A percentile compares a stretch with the other conserved stretches of the same genome.
Evolutionary conservation across 495 filamentous ascomycete genomes (phyloP).

Genomic region (Aspergillus baeticus): DNA sequence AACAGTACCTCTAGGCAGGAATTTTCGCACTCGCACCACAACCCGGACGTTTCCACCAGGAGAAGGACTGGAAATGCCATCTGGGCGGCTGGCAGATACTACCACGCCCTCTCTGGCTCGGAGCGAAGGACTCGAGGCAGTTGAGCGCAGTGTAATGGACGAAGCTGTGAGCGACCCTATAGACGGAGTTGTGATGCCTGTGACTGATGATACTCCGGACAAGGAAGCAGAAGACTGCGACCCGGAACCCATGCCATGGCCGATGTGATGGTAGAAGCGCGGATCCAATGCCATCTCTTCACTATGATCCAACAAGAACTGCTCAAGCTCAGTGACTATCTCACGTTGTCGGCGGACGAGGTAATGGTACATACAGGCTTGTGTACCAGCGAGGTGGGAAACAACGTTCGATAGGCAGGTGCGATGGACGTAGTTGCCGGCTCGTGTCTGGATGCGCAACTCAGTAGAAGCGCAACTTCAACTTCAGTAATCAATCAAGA

Average conservation of each 20-base stretch:
- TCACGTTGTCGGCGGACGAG: slow-evolving; percentile 44
- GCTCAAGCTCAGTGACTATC: slow-evolving; percentile 41
- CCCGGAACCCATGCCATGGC: slow-evolving; percentile 36
- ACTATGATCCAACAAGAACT: slow-evolving; percentile 47
- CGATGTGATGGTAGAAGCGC: slow-evolving; percentile 52
- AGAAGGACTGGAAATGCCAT: slow-evolving; percentile 35
- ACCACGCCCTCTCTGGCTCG: slow-evolving; percentile 68
- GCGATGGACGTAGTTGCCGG: neutral
- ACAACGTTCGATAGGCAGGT: slow-evolving; percentile 1
- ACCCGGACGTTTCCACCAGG: slow-evolving; percentile 87
- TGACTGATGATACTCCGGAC: slow-evolving; percentile 51
- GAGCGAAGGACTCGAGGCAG: slow-evolving; percentile 60
- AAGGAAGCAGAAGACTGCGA: slow-evolving; percentile 60
- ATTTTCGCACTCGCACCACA: slow-evolving; percentile 87
- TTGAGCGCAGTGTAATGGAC: slow-evolving; percentile 50
- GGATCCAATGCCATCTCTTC: slow-evolving; percentile 58
- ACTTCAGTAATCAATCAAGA: neutral
- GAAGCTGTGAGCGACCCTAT: slow-evolving; percentile 59
- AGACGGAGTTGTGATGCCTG: slow-evolving; percentile 50
- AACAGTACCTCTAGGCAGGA: slow-evolving; percentile 75
- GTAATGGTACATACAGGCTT: slow-evolving; percentile 43
- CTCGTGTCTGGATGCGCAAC: neutral
- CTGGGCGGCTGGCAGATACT: slow-evolving; percentile 30
- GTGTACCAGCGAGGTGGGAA: slow-evolving; percentile 17
- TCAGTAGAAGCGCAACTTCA: neutral